Conservation (phyloP, 352 stramenopile genomes). For the Peronospora belbahrii region DNA sequence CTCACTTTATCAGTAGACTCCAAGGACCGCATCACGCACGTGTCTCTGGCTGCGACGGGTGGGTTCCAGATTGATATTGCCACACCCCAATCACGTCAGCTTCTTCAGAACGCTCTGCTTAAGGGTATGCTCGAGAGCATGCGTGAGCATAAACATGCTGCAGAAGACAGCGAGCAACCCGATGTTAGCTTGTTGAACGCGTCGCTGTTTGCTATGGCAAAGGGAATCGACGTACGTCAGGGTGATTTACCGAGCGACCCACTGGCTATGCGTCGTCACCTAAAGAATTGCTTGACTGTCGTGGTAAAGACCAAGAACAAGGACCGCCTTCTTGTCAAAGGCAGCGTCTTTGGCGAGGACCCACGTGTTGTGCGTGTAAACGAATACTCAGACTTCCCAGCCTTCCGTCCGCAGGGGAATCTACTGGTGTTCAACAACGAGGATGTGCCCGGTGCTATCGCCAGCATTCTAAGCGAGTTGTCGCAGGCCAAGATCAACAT, state of each 20-base stretch:
- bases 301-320: constrained; percentile 58
- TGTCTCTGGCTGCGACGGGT: constrained; percentile 55
- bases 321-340: constrained; percentile 52
- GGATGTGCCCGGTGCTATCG: constrained; percentile 71
- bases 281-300: constrained; percentile 75
- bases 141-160: constrained; percentile 20
- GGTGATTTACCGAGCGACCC: constrained; percentile 41
- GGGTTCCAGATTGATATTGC: constrained; percentile 73
- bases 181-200: constrained; percentile 59
- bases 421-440: constrained; percentile 81
- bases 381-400: constrained; percentile 79
- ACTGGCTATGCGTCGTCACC: constrained; percentile 38
- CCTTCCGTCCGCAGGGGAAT: constrained; percentile 72
- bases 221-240: constrained; percentile 71
- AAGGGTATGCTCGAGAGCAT: constrained; percentile 69
- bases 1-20: constrained; percentile 53
- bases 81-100: constrained; percentile 56
- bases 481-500: constrained; percentile 75
- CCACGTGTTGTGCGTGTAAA: constrained; percentile 72
- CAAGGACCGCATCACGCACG: constrained; percentile 55
- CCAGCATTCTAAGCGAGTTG: constrained; percentile 61
- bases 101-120: constrained; percentile 63
- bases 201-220: constrained; percentile 59
- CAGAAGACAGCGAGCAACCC: constrained; percentile 6
- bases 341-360: constrained; percentile 78